phyloP scores from a whole-genome alignment of 768 basidiomycete genomes.

The Russula ochroleuca region DNA sequence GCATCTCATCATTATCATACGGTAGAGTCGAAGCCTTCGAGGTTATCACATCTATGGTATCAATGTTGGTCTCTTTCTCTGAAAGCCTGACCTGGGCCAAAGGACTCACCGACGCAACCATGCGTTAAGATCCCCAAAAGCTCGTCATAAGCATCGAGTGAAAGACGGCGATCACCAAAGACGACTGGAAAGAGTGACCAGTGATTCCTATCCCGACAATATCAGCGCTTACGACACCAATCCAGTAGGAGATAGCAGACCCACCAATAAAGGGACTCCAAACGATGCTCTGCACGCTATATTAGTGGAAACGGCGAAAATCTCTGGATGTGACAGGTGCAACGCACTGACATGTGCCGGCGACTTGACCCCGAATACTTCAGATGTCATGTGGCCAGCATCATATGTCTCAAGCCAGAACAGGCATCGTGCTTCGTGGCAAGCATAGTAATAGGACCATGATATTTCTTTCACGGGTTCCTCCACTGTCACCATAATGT shows the following conservation, averaged over 20 bases:
- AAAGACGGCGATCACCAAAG: constrained; percentile 17
- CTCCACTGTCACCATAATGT: constrained; percentile 31
- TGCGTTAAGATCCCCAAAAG: constrained; percentile 38
- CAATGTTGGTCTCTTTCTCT: background rate
- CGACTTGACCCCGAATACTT: constrained; percentile 15
- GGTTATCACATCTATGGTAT: constrained; percentile 17
- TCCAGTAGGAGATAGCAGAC: background rate
- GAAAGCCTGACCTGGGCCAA: background rate
- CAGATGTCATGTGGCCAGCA: constrained; percentile 34
- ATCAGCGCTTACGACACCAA: constrained; percentile 6
- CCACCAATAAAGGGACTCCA: constrained; percentile 31
- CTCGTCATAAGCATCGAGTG: constrained; percentile 29
- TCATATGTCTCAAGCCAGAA: constrained; percentile 52
- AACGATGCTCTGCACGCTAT: constrained; percentile 23
- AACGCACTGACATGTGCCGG: constrained; percentile 25
- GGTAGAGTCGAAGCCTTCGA: constrained; percentile 19
- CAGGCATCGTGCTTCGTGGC: constrained; percentile 43
- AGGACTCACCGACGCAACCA: constrained; percentile 39
- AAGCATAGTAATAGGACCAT: constrained; percentile 48
- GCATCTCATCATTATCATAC: constrained; percentile 15
- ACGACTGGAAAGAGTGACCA: constrained; percentile 31
- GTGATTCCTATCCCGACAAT: constrained; percentile 27
- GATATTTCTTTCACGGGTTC: constrained; percentile 30
- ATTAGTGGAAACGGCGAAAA: background rate
- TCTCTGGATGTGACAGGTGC: background rate